Conservation (phyloP, 768 basidiomycete species). For the Suillus fuscotomentosus region DNA sequence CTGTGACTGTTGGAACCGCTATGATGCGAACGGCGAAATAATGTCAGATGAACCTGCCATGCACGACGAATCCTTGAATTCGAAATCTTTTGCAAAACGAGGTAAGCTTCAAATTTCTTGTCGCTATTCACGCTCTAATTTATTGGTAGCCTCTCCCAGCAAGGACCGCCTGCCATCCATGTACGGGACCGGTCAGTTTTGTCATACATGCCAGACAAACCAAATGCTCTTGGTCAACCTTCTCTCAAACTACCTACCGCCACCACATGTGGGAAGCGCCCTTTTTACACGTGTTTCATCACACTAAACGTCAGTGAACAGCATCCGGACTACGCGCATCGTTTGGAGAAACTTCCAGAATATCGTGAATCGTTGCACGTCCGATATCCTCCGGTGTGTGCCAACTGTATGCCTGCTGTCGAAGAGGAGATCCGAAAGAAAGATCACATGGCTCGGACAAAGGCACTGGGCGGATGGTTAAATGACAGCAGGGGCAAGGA, state of each 20-base stretch:
- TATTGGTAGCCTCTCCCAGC: constrained; percentile 56
- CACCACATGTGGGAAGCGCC: constrained; percentile 57
- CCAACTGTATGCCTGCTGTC: constrained; percentile 69
- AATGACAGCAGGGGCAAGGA: constrained; percentile 66
- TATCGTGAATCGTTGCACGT: constrained; percentile 74
- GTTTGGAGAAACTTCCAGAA: constrained; percentile 61
- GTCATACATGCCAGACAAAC: constrained; percentile 89
- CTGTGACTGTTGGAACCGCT: constrained; percentile 76
- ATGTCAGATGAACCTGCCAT: constrained; percentile 85
- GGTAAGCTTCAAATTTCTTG: constrained; percentile 41
- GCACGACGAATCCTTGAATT: constrained; percentile 76
- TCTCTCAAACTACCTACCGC: constrained; percentile 85
- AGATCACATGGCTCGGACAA: constrained; percentile 78
- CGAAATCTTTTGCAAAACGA: constrained; percentile 65
- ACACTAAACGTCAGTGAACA: constrained; percentile 29
- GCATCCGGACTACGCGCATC: constrained; percentile 70
- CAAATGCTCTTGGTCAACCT: constrained; percentile 86
- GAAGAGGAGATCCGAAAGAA: constrained; percentile 78
- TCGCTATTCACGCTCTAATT: background rate
- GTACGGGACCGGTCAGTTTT: constrained; percentile 66
- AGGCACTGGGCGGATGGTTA: constrained; percentile 71
- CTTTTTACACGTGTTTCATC: constrained; percentile 7
- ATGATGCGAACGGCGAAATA: constrained; percentile 70
- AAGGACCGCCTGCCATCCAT: constrained; percentile 66
- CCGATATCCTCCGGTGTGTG: constrained; percentile 89